These are phyloP conservation scores for Globisporangium okanoganense DNA, from an alignment of 352 stramenopile genomes.

Conservation along the genomic window DNA sequence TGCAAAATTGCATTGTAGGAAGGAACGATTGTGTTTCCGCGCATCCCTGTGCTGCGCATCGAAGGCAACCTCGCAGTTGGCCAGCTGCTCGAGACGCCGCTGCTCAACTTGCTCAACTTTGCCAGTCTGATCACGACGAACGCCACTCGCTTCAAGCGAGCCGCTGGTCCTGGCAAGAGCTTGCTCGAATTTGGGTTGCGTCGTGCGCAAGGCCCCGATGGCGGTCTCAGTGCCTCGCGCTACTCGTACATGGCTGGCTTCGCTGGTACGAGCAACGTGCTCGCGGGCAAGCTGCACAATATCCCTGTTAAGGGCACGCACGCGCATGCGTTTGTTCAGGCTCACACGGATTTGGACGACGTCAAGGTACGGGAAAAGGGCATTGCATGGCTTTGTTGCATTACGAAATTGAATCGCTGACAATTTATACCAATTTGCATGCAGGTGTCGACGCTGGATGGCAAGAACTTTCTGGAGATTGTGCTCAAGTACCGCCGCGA, in stretches of 20 bases:
- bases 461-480: constrained; percentile 77
- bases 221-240: constrained; percentile 94
- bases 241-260: constrained; percentile 99
- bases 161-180: constrained; percentile 82
- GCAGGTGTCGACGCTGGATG: constrained; percentile 44
- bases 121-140: constrained; percentile 97
- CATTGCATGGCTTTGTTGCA: background rate
- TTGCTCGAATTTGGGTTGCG: constrained; percentile 94
- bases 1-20: constrained; percentile 40
- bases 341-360: constrained; percentile 92
- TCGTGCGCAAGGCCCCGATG: constrained; percentile 95
- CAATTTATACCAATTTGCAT: background rate
- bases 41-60: constrained; percentile 93
- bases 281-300: constrained; percentile 94
- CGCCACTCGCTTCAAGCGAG: constrained; percentile 94
- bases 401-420: background rate
- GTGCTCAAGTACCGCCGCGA: constrained; percentile 79
- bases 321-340: constrained; percentile 97
- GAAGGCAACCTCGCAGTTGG: constrained; percentile 92
- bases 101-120: constrained; percentile 98
- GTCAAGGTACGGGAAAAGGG: constrained; percentile 43
- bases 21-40: constrained; percentile 96
- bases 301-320: constrained; percentile 97
- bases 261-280: constrained; percentile 96
- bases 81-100: constrained; percentile 97